phyloP scores from a whole-genome alignment of 2,329 filamentous ascomycete species.

The Aspergillus pseudoterreus region DNA sequence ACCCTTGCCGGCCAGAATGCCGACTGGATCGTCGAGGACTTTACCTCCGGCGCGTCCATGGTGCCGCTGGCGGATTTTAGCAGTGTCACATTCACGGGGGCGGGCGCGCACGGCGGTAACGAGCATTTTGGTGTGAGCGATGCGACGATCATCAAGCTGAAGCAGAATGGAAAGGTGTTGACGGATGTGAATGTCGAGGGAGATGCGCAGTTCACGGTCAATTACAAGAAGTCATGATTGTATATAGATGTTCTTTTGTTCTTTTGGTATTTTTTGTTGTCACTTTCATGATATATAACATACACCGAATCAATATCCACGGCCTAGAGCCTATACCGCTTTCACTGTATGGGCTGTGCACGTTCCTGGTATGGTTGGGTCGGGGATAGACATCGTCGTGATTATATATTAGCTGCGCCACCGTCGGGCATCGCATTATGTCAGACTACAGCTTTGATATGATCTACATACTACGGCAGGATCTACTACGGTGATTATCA shows the following conservation, averaged over 20 bases:
- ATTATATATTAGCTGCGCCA: too few relatives aligned
- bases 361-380: too few relatives aligned
- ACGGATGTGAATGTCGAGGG: conserved; percentile 25
- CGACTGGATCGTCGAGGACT: conserved; percentile 63
- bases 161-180: conserved; percentile 39
- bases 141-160: conserved; percentile 46
- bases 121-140: conserved; percentile 29
- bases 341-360: too few relatives aligned
- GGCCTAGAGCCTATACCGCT: too few relatives aligned
- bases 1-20: conserved; percentile 55
- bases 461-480: too few relatives aligned
- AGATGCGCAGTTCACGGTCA: conserved; percentile 25
- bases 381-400: too few relatives aligned
- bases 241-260: background rate
- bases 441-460: too few relatives aligned
- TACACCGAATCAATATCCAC: too few relatives aligned
- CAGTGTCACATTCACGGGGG: conserved; percentile 38
- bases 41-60: conserved; percentile 35
- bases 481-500: too few relatives aligned
- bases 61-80: conserved; percentile 49
- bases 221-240: conserved; percentile 11
- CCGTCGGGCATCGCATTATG: too few relatives aligned
- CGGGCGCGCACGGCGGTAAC: conserved; percentile 22
- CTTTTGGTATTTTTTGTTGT: too few relatives aligned
- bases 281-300: too few relatives aligned